Conservation (phyloP, 306 rosid genomes). For the Lotus japonicus region DNA sequence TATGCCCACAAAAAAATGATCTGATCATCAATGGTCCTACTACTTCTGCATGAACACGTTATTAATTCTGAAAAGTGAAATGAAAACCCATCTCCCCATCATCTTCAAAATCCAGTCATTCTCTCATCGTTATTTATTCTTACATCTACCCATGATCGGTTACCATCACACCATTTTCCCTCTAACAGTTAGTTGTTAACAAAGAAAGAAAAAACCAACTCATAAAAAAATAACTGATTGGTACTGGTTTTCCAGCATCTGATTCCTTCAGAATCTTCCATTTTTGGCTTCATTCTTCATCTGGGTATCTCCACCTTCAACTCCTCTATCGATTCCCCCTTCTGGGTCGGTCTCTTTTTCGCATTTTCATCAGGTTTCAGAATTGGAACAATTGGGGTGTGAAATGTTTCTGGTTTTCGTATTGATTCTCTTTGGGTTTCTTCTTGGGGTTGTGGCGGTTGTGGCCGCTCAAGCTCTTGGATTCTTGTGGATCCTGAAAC, state of each 20-base stretch:
- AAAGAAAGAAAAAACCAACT: background rate
- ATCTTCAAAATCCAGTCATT: no score
- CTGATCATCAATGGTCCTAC: no score
- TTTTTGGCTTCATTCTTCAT: background rate
- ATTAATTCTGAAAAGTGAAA: no score
- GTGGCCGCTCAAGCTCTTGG: conserved; percentile 51
- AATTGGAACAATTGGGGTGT: background rate
- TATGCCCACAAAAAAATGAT: no score
- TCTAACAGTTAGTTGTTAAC: background rate
- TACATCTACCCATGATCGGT: no score
- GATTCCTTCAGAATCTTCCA: conserved; percentile 12
- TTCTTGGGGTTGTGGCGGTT: conserved; percentile 55
- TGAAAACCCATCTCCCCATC: no score
- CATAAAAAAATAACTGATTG: background rate
- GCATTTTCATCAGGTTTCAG: background rate
- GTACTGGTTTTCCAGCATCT: background rate
- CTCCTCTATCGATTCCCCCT: background rate
- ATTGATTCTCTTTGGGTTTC: conserved; percentile 53
- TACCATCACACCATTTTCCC: background rate
- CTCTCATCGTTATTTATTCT: background rate
- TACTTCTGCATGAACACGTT: no score
- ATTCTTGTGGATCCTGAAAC: conserved; percentile 33
- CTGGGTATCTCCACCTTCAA: background rate
- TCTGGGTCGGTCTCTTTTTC: conserved; percentile 13
- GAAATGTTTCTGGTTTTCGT: conserved; percentile 31